Conservation (phyloP, 257 asterid species). For the Salvia miltiorrhiza region DNA sequence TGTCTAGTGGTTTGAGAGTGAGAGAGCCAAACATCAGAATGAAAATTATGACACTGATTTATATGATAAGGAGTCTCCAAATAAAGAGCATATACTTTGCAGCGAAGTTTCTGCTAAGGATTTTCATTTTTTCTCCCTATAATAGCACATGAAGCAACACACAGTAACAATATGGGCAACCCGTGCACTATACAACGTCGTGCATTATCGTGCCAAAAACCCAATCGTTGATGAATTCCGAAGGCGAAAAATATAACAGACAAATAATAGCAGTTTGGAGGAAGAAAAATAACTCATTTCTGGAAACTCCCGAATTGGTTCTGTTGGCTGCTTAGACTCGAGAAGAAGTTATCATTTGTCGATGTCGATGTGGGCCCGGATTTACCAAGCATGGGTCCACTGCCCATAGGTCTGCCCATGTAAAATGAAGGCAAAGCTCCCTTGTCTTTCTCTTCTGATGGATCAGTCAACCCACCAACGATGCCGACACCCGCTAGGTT, state of each 20-base stretch:
- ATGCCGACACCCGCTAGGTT: slow-evolving; percentile 82
- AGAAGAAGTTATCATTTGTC: slow-evolving; percentile 56
- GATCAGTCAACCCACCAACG: slow-evolving; percentile 62
- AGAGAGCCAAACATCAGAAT: background rate
- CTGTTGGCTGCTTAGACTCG: slow-evolving; percentile 60
- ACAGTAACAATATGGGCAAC: slow-evolving; percentile 4
- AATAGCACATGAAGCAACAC: slow-evolving; percentile 9
- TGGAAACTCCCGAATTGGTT: slow-evolving; percentile 65
- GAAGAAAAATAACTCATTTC: slow-evolving; percentile 38
- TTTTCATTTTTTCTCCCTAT: background rate
- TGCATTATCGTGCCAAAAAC: slow-evolving; percentile 7
- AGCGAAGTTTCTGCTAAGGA: background rate
- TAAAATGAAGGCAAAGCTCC: slow-evolving; percentile 56
- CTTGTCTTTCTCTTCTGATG: slow-evolving; percentile 56
- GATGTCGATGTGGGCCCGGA: slow-evolving; percentile 46
- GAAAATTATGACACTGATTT: background rate
- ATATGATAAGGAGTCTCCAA: background rate
- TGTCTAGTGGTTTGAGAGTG: background rate
- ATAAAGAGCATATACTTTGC: background rate
- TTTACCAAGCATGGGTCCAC: slow-evolving; percentile 52
- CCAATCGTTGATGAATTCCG: slow-evolving; percentile 15
- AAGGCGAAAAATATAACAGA: slow-evolving; percentile 13
- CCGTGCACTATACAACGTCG: slow-evolving; percentile 4
- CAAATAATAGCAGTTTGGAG: background rate
- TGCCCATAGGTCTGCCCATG: slow-evolving; percentile 64